Base-by-base conservation (phyloP, 2,329 filamentous ascomycete species). In the Penicillium hesseltinei region DNA sequence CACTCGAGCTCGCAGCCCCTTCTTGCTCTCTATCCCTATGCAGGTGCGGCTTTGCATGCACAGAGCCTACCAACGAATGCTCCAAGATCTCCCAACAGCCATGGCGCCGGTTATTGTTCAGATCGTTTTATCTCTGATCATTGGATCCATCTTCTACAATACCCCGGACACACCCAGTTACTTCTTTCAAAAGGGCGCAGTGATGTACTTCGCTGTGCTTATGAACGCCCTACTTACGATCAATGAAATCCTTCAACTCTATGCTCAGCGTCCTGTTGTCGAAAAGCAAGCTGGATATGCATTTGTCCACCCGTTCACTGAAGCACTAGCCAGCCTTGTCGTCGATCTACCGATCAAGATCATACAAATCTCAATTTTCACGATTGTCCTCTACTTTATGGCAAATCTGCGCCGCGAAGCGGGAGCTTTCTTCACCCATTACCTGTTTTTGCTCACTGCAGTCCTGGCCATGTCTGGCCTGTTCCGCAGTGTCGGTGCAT, bases 121-220 rank as follows among this genome's bases (percentile, higher is more conserved):
- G 73, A 81, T 85, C 40, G 73, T 84, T 65, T 88, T 93, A 82
- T 82, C 89, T 52, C 79, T 96, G 56, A 88, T 96, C 69, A 84
- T 95, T 58, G 80, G 88, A 45, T 88, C 86, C 58, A 86, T 95
- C 62, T 96, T 93, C 75, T 95, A 85, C 78, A 88, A 94, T 71
- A 77, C 94, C 11, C 76, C 83, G 21, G 69, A 80, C 1, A 80
- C 79, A 8, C 88, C 90, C 0, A 70, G 74, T 25, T 90, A 86
- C 63, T 94, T 95, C 78, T 92, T 86, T 76, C 81, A 84, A 66
- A 86, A 91, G 56, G 89, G 89, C 56, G 87, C 88, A 36, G 81
- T 93, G 6, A 79, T 96, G 48, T 96, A 95, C 82, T 94, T 94
- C 69, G 89, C 90, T 60, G 86, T 92, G 69, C 80, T 96, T 54